Evolutionary conservation across 148 eudicot genomes (phyloP).

Genomic region (Vaccinium vitisidaea): DNA sequence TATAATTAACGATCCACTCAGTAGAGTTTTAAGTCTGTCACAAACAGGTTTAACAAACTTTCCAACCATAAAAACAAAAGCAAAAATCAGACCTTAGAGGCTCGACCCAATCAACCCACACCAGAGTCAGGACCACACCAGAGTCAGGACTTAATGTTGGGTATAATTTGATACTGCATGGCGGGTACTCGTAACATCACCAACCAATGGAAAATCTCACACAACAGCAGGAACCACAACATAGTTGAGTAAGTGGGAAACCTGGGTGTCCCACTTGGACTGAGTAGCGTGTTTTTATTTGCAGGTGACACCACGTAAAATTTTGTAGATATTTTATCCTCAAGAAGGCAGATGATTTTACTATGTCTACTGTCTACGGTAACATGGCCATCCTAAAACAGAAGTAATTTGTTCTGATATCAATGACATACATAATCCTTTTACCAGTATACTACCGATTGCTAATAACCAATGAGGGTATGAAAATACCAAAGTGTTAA

Average conservation of each 20-base stretch:
- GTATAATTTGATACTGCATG: not conserved
- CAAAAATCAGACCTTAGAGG: not conserved
- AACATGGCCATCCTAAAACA: conserved; percentile 4
- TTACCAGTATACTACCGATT: not conserved
- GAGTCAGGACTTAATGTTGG: not conserved
- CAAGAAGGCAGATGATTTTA: not conserved
- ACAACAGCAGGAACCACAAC: not conserved
- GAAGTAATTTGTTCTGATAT: not conserved
- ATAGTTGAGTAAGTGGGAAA: not conserved
- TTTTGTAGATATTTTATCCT: not conserved
- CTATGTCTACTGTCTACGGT: not conserved
- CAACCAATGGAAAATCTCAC: not conserved
- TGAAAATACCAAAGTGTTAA: not conserved
- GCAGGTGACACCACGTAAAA: not conserved
- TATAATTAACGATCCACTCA: not conserved
- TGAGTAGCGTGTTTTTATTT: not conserved
- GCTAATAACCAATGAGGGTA: not conserved
- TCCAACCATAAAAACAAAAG: not conserved
- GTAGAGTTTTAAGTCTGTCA: not conserved
- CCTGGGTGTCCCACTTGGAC: not conserved
- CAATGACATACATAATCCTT: not conserved
- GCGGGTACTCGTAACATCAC: not conserved
- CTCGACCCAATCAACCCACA: conserved; percentile 3
- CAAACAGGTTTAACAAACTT: not conserved
- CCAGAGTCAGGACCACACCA: not conserved